Base-by-base conservation (phyloP, 179 eudicot genomes). In the Silene noctiflora region DNA sequence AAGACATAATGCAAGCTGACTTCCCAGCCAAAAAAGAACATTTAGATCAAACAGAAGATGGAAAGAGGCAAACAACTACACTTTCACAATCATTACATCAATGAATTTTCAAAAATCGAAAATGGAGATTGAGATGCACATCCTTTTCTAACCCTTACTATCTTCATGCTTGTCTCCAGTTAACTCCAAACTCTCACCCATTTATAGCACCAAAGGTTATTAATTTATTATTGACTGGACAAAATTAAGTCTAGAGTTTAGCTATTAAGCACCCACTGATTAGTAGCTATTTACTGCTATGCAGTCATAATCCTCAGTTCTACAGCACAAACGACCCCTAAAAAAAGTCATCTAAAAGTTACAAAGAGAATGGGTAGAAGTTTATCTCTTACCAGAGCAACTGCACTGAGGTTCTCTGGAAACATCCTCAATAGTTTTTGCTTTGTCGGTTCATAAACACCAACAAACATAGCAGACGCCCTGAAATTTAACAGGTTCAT, bases 371-470 rank as follows among this genome's bases (percentile, higher is more conserved):
- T 60, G 21, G 19, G 19, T 10, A 56, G 35, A 71, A 56, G 63
- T 53, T 25, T 14, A 7, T 61, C 25, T 27, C 91, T 77, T 83
- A 94, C 98, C 92, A 94, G 86, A 84, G 98, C 98, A 67, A 90
- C 80, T 67, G 97, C 97, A 80, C 96, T 90, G 44, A 92, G 91
- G 79, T 90, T 90, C 71, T 94, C 91, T 60, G 98, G 97, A 60
- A 92, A 79, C 63, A 84, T 65, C 87, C 85, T 88, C 80, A 94
- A 83, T 80, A 94, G 69, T 77, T 90, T 90, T 76, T 94, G 88
- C 85, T 90, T 94, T 75, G 91, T 79, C 42, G 98, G 97, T 85
- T 94, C 98, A 90, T 94, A 94, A 59, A 92, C 97, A 78, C 97
- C 97, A 79, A 94, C 88, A 76, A 94, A 94, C 67, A 88, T 79